Conservation (phyloP, 805 yeast species). For the Candida alai region DNA sequence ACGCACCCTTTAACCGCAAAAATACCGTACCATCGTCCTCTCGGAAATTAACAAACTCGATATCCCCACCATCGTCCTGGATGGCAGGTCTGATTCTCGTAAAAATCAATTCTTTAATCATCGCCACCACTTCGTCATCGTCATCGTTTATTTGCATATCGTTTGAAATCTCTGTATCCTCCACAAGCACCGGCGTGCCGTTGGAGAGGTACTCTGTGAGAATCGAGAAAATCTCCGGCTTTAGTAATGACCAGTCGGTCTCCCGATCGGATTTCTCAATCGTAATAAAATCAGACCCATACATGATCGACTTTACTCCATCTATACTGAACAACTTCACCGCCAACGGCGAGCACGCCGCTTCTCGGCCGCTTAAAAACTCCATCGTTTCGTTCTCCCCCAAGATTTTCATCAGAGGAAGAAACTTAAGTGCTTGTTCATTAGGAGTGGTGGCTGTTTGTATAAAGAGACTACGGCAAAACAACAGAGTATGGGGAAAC, state of each 20-base stretch:
- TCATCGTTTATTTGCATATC: slow-evolving; percentile 51
- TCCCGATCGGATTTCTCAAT: slow-evolving; percentile 57
- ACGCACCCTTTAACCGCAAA: slow-evolving; percentile 62
- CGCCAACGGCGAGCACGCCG: slow-evolving; percentile 72
- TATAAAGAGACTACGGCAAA: slow-evolving; percentile 48
- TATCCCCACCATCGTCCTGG: slow-evolving; percentile 75
- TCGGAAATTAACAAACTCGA: slow-evolving; percentile 56
- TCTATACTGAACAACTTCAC: slow-evolving; percentile 69
- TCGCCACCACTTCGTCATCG: slow-evolving; percentile 62
- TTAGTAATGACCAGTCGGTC: slow-evolving; percentile 55
- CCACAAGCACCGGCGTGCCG: slow-evolving; percentile 52
- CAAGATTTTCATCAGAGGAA: slow-evolving; percentile 70
- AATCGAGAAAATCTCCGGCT: slow-evolving; percentile 63
- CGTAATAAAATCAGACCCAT: slow-evolving; percentile 82
- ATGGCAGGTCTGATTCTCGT: slow-evolving; percentile 71
- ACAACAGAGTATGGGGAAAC: neutral
- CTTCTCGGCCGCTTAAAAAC: slow-evolving; percentile 71
- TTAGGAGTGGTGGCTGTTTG: slow-evolving; percentile 87
- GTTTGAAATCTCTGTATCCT: slow-evolving; percentile 19
- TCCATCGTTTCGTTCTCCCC: slow-evolving; percentile 70
- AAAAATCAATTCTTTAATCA: slow-evolving; percentile 66
- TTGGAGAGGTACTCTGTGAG: slow-evolving; percentile 53
- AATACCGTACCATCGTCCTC: slow-evolving; percentile 56
- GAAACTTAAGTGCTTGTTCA: slow-evolving; percentile 78
- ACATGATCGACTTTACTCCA: slow-evolving; percentile 72